Evolutionary conservation across 129 eudicot species (phyloP).

Genomic region (Apium graveolens): DNA sequence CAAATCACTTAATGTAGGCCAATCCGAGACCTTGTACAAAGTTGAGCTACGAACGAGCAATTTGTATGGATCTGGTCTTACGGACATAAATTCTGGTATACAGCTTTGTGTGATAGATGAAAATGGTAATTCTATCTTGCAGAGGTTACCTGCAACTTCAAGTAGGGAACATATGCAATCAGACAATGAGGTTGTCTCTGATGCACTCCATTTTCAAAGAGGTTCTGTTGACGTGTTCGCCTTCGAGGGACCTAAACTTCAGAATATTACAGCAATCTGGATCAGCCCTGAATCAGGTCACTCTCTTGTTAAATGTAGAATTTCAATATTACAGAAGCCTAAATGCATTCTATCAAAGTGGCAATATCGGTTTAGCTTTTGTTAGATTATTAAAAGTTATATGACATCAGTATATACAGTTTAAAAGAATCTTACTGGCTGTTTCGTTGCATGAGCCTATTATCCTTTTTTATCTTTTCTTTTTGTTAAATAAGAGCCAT

Average conservation of each 20-base stretch:
- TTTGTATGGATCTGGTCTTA: conserved; percentile 62
- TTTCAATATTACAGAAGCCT: not conserved
- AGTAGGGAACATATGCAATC: conserved; percentile 18
- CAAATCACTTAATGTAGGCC: conserved; percentile 26
- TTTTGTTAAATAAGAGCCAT: not conserved
- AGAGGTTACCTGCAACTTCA: conserved; percentile 52
- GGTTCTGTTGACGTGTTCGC: conserved; percentile 62
- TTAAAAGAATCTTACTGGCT: too few relatives aligned
- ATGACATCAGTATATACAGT: too few relatives aligned
- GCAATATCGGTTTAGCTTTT: too few relatives aligned
- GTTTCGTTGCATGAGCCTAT: not conserved
- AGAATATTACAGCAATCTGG: conserved; percentile 67
- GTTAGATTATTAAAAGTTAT: too few relatives aligned
- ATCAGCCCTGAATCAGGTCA: conserved; percentile 83
- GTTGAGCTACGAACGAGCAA: conserved; percentile 62
- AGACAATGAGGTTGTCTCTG: conserved; percentile 22
- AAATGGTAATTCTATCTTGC: conserved; percentile 74
- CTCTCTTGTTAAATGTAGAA: not conserved
- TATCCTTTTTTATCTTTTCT: too few relatives aligned
- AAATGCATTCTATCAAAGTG: not conserved
- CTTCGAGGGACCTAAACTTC: conserved; percentile 67
- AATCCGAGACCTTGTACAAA: conserved; percentile 43
- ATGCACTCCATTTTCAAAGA: conserved; percentile 43
- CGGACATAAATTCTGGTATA: conserved; percentile 54
- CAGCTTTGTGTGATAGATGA: conserved; percentile 69